phyloP scores from a whole-genome alignment of 352 stramenopile species.

The Thraustochytrium sp. region DNA sequence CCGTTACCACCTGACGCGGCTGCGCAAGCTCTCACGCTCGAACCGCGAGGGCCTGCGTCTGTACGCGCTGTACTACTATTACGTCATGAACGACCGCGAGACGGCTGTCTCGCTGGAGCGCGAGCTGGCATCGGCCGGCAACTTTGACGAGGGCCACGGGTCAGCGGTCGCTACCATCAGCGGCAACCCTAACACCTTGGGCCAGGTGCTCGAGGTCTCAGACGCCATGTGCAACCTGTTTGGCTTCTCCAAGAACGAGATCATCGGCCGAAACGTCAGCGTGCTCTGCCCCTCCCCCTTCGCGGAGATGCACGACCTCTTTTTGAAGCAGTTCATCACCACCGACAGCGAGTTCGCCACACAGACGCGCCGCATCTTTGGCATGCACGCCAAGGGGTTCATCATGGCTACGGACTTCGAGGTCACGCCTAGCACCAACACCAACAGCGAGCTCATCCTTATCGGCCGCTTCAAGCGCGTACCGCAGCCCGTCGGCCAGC shows the following conservation, averaged over 20 bases:
- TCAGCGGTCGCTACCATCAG: conserved; percentile 34
- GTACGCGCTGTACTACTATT: conserved; percentile 39
- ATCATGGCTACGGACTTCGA: conserved; percentile 35
- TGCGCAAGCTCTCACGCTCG: conserved; percentile 26
- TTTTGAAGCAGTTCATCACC: conserved; percentile 38
- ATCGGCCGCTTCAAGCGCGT: neutral
- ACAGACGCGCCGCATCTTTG: conserved; percentile 24
- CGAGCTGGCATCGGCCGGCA: neutral
- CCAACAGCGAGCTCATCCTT: conserved; percentile 37
- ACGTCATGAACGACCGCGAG: conserved; percentile 40
- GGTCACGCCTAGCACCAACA: conserved; percentile 34
- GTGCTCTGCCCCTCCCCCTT: conserved; percentile 30
- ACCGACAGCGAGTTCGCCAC: conserved; percentile 37
- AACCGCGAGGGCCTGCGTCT: conserved; percentile 4
- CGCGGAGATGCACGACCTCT: conserved; percentile 25
- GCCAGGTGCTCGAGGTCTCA: conserved; percentile 36
- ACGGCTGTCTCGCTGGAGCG: neutral
- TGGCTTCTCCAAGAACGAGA: conserved; percentile 27
- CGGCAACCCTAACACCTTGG: neutral
- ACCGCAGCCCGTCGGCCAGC: neutral
- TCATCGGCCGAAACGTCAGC: conserved; percentile 22
- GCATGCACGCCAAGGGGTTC: conserved; percentile 11
- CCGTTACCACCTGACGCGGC: neutral
- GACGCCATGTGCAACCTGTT: conserved; percentile 26
- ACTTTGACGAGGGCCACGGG: neutral